Base-by-base conservation (phyloP, 345 rosid genomes). In the Pistacia integerrima region DNA sequence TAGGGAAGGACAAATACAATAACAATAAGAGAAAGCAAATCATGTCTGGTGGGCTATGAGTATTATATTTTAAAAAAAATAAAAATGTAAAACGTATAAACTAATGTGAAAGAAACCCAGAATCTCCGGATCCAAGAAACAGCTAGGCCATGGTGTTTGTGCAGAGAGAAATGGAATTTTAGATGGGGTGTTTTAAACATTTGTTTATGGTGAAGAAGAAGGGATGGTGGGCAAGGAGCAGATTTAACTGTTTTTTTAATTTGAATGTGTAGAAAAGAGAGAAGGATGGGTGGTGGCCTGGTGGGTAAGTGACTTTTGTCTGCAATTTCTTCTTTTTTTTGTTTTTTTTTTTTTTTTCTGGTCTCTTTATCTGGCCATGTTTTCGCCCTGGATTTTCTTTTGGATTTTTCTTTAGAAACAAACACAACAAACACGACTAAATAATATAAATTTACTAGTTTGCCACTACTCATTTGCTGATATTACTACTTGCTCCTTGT, bases 121-220 rank as follows among this genome's bases (percentile, higher is more conserved):
- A 88, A 86, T 87, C 92, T 84, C 89, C 82, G 92, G 94, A 90
- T 90, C 94, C 92, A 86, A 90, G 94, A 87, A 86, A 87, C 92
- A 90, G 89, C 89, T 87, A 83, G 88, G 88, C 91, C 92, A 90
- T 82, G 85, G 82, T 79, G 92, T 78, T 77, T 78, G 80, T 77
- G 83, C 86, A 74, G 80, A 78, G 85, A 84, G 80, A 76, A 81
- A 77, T 80, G 86, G 91, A 84, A 84, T 79, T 81, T 88, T 78
- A 61, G 81, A 68, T 74, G 77, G 74, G 74, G 67, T 18, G 33
- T 22, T 54, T 62, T 70, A 49, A 36, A 76, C 60, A 75, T 75
- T 84, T 82, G 76, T 80, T 84, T 67, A 72, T 70, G 81, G 72
- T 71, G 70, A 46, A 51, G 58, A 33, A 41, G 54, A 17, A 22